Conservation (phyloP, 2,329 filamentous ascomycete genomes). For the Sclerotinia minor region DNA sequence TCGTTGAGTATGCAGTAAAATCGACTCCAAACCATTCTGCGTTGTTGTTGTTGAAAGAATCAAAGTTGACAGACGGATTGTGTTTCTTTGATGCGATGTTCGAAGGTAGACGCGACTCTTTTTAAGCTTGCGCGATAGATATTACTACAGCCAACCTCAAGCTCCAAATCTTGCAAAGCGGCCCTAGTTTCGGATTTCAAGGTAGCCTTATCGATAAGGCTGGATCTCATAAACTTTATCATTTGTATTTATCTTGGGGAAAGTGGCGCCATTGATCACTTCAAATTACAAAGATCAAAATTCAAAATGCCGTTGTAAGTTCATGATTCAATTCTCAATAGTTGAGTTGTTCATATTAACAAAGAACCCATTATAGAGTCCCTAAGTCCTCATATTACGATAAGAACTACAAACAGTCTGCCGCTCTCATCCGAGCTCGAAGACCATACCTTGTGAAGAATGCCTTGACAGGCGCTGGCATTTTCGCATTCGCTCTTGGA, state of each 20-base stretch:
- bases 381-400: slow-evolving; percentile 88
- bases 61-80: neutral
- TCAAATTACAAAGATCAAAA: slow-evolving; percentile 1
- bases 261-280: slow-evolving; percentile 24
- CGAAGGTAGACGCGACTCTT: slow-evolving; percentile 18
- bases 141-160: neutral
- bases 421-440: slow-evolving; percentile 86
- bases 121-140: slow-evolving; percentile 6
- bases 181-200: neutral
- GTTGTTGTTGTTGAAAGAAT: slow-evolving; percentile 22
- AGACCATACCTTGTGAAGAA: slow-evolving; percentile 93
- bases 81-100: slow-evolving; percentile 23
- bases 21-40: slow-evolving; percentile 17
- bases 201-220: slow-evolving; percentile 25
- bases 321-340: neutral
- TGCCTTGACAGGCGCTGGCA: slow-evolving; percentile 71
- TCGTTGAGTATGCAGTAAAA: slow-evolving; percentile 10
- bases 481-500: slow-evolving; percentile 73
- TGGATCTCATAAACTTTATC: slow-evolving; percentile 4
- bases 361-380: slow-evolving; percentile 46
- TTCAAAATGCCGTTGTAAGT: slow-evolving; percentile 24
- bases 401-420: slow-evolving; percentile 77
- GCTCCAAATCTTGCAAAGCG: neutral
- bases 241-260: slow-evolving; percentile 4
- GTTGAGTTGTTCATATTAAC: neutral